These are phyloP conservation scores for Annona cherimola DNA, from an alignment of 164 flowering plant species.

Conservation along the genomic window DNA sequence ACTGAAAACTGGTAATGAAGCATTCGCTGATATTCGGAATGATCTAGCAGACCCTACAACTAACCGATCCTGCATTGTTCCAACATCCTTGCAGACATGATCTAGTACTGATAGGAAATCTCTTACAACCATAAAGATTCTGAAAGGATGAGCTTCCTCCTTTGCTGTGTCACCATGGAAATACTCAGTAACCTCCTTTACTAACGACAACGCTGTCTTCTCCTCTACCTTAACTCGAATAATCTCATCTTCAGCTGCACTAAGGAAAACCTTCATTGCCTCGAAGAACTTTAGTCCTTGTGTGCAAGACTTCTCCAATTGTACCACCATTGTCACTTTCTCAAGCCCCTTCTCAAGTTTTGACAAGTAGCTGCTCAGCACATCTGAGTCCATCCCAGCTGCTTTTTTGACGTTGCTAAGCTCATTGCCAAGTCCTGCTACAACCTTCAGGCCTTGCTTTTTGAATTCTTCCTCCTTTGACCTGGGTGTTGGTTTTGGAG, in stretches of 20 bases:
- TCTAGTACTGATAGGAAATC: conserved; percentile 85
- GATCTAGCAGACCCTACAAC: conserved; percentile 75
- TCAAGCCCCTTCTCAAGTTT: conserved; percentile 86
- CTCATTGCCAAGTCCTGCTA: conserved; percentile 73
- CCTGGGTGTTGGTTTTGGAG: conserved; percentile 17
- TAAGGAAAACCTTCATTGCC: conserved; percentile 60
- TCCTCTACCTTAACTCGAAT: conserved; percentile 55
- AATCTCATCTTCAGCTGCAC: conserved; percentile 69
- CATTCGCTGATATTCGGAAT: conserved; percentile 65
- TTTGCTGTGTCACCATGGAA: conserved; percentile 86
- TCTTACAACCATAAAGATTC: conserved; percentile 88
- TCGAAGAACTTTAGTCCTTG: conserved; percentile 57
- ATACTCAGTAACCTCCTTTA: conserved; percentile 84
- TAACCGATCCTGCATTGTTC: conserved; percentile 56
- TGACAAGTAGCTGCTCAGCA: conserved; percentile 65
- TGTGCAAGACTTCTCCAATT: conserved; percentile 42
- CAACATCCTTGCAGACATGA: conserved; percentile 94
- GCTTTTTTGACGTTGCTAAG: conserved; percentile 76
- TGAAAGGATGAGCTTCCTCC: conserved; percentile 92
- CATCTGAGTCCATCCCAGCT: conserved; percentile 97
- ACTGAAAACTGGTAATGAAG: conserved; percentile 74
- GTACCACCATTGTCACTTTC: conserved; percentile 55
- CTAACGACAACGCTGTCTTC: conserved; percentile 53
- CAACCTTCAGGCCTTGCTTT: conserved; percentile 80
- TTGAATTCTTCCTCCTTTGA: conserved; percentile 53